Percentiles rank a stretch among this genome's conserved stretches.
Evolutionary conservation across 2,329 filamentous ascomycete genomes (phyloP).

Genomic region (Colletotrichum sp.): DNA sequence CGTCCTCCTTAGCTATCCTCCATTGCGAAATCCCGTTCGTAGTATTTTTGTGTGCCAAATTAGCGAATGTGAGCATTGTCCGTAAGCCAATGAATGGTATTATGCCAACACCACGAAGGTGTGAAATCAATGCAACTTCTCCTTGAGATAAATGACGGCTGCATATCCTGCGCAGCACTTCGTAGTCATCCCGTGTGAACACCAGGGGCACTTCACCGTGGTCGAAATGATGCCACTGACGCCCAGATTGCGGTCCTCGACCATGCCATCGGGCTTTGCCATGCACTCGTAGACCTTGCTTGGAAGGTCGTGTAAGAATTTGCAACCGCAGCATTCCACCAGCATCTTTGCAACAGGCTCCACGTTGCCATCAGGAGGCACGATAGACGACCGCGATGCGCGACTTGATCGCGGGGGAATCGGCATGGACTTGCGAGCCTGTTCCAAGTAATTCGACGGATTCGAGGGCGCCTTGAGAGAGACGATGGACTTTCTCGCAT

Average conservation of each 20-base stretch:
- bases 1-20: not conserved
- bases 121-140: constrained; percentile 56
- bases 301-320: constrained; percentile 70
- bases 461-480: not conserved
- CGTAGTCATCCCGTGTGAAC: constrained; percentile 71
- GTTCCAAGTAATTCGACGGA: constrained; percentile 11
- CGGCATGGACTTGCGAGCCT: constrained; percentile 14
- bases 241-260: constrained; percentile 54
- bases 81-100: not conserved
- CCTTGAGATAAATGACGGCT: constrained; percentile 68
- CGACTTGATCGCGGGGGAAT: constrained; percentile 1
- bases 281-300: constrained; percentile 68
- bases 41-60: not conserved
- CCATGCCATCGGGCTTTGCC: constrained; percentile 60
- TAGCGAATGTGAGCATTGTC: not conserved
- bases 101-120: not conserved
- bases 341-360: constrained; percentile 65
- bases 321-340: constrained; percentile 68
- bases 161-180: constrained; percentile 72
- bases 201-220: constrained; percentile 74
- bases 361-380: constrained; percentile 2
- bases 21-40: not conserved
- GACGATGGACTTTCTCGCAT: not conserved
- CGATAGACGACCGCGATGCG: constrained; percentile 4
- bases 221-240: constrained; percentile 63